Base-by-base conservation (phyloP, 208 protist genomes). In the Naegleria gruberi region DNA sequence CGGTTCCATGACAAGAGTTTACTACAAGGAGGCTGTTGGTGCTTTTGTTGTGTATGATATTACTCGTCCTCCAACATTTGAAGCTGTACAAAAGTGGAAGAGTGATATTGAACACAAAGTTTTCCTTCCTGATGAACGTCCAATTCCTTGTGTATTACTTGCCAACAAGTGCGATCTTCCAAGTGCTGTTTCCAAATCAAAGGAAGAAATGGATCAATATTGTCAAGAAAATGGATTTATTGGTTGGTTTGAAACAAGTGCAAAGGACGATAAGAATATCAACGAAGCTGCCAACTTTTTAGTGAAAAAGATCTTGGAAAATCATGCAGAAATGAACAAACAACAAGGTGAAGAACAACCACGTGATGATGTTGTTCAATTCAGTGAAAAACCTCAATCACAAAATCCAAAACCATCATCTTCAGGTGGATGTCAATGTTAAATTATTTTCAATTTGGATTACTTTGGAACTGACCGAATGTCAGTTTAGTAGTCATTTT, bases 1-100 rank as follows among this genome's bases (percentile, higher is more conserved):
- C 90, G 93, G 93, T 37, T 92, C 95, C 19, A 95, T 95, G 93
- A 95, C 93, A 34, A 89, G 93, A 47, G 93, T 94, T 34, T 95
- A 95, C 91, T 95, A 95, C 89, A 89, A 94, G 77, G 94, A 94
- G 45, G 93, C 93, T 55, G 92, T 94, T 40, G 93, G 94, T 26
- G 93, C 93, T 34, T 87, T 95, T 34, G 90, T 95, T 65, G 93
- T 95, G 0, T 95, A 92, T 89, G 93, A 95, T 86, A 89, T 95
- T 42, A 94, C 94, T 40, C 43, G 90, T 23, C 45, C 81, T 42
- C 46, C 89, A 51, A 92, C 93, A n/a, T 94, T 95, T 85, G 93
- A 95, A 57, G 92, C 88, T 41, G 93, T 93, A 41, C 46, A 77
- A 65, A 95, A 95, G 47, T 95, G 93, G 93, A 95, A 95, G 88